These are phyloP conservation scores for Sporothrix brasiliensis DNA, from an alignment of 2,329 filamentous ascomycete genomes.

Conservation along the genomic window DNA sequence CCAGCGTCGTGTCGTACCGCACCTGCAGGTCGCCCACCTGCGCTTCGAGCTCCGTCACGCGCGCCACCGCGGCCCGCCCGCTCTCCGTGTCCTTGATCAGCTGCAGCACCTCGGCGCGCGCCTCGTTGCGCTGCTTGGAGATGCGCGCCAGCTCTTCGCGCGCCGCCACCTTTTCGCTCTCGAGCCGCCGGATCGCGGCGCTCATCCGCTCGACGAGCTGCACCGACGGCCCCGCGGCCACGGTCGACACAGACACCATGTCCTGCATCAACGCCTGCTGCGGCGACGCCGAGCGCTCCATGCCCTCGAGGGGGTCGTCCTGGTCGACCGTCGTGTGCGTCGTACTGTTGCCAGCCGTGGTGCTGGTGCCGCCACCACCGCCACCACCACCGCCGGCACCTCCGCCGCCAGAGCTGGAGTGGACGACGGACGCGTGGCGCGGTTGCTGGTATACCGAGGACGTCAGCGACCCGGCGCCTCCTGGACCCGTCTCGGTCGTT, in stretches of 20 bases:
- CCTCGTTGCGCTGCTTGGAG: conserved; percentile 84
- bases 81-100: conserved; percentile 85
- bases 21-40: conserved; percentile 69
- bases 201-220: conserved; percentile 97
- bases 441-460: conserved; percentile 16
- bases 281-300: conserved; percentile 61
- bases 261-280: conserved; percentile 70
- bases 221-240: conserved; percentile 86
- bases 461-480: neutral
- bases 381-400: neutral
- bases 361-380: neutral
- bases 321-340: conserved; percentile 33
- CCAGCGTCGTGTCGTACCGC: conserved; percentile 86
- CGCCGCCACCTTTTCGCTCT: conserved; percentile 85
- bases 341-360: neutral
- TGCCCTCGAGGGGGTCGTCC: conserved; percentile 56
- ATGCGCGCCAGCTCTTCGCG: conserved; percentile 85
- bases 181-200: conserved; percentile 84
- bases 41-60: conserved; percentile 66
- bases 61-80: conserved; percentile 62
- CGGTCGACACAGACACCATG: conserved; percentile 85
- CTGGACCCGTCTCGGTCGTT: conserved; percentile 38
- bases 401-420: neutral
- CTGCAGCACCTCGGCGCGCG: conserved; percentile 83
- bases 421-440: conserved; percentile 20